phyloP scores from a whole-genome alignment of 768 basidiomycete genomes.

The Tylopilus subfusipes region DNA sequence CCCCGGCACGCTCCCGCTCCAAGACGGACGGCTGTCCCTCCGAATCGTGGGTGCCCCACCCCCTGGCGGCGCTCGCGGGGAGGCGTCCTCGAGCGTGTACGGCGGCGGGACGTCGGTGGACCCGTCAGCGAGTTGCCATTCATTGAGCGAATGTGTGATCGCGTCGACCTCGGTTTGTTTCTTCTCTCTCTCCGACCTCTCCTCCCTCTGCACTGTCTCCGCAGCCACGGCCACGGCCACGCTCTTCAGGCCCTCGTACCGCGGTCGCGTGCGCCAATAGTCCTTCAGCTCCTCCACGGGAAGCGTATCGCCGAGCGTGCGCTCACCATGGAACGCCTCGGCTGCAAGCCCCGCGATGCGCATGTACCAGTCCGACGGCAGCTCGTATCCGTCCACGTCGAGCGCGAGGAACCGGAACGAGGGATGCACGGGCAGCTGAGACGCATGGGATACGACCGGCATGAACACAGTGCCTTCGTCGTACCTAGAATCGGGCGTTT shows the following conservation, averaged over 20 bases:
- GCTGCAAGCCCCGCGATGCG: conserved; percentile 71
- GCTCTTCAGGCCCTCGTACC: conserved; percentile 36
- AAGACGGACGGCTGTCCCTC: neutral
- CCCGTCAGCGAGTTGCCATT: too few species aligned
- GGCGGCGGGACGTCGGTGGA: too few species aligned
- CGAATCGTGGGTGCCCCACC: neutral
- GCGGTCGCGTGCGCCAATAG: conserved; percentile 66
- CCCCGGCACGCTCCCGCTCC: neutral
- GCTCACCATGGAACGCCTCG: conserved; percentile 63
- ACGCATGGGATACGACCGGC: conserved; percentile 60
- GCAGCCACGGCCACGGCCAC: neutral
- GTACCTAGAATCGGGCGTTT: conserved; percentile 44
- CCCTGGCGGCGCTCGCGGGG: too few species aligned
- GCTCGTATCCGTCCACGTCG: conserved; percentile 73
- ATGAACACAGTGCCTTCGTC: conserved; percentile 84
- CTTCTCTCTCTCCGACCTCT: too few species aligned
- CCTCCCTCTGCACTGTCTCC: too few species aligned
- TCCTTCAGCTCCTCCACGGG: conserved; percentile 71
- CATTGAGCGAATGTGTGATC: too few species aligned
- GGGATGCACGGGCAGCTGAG: conserved; percentile 58
- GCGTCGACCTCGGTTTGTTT: too few species aligned
- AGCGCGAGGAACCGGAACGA: conserved; percentile 63
- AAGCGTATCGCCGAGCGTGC: conserved; percentile 58
- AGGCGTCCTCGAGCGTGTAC: too few species aligned
- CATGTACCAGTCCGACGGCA: conserved; percentile 87